Conservation (phyloP, 768 basidiomycete genomes). For the Amylocystis lapponica region DNA sequence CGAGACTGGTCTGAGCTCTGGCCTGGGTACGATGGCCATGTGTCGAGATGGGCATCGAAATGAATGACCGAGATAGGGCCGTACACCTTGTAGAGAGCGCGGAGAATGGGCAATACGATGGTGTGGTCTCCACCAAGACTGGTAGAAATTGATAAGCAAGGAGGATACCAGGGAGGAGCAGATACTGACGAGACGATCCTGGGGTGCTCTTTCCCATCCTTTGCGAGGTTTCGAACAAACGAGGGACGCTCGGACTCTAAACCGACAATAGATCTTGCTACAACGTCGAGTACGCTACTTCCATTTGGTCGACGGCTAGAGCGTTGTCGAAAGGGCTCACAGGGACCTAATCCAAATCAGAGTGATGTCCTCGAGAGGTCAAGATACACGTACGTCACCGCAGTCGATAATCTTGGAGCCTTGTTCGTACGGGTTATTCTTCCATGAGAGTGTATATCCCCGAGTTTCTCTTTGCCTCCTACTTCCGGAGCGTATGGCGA, state of each 20-base stretch:
- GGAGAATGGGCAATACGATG: conserved; percentile 80
- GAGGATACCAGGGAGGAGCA: no score
- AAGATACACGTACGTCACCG: conserved; percentile 55
- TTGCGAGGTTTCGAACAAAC: conserved; percentile 33
- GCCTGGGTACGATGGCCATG: conserved; percentile 42
- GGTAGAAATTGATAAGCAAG: background rate
- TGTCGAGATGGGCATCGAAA: conserved; percentile 76
- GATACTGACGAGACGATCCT: conserved; percentile 60
- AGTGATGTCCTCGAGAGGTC: background rate
- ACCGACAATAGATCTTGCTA: conserved; percentile 46
- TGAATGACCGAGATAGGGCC: conserved; percentile 82
- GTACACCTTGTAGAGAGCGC: conserved; percentile 71
- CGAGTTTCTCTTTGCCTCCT: conserved; percentile 55
- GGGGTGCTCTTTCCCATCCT: conserved; percentile 63
- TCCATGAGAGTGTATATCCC: conserved; percentile 71
- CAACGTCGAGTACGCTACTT: conserved; percentile 74
- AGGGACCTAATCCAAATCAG: conserved; percentile 48
- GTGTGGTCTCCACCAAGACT: conserved; percentile 81
- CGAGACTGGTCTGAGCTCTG: conserved; percentile 51
- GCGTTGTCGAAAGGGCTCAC: conserved; percentile 77
- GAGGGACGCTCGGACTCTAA: conserved; percentile 3
- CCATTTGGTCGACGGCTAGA: conserved; percentile 80
- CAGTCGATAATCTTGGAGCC: conserved; percentile 70
- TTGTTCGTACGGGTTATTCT: conserved; percentile 53
- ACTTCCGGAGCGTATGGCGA: conserved; percentile 77